Conservation (phyloP, 1,139 yeast species). For the Blastobotrys persicus region DNA sequence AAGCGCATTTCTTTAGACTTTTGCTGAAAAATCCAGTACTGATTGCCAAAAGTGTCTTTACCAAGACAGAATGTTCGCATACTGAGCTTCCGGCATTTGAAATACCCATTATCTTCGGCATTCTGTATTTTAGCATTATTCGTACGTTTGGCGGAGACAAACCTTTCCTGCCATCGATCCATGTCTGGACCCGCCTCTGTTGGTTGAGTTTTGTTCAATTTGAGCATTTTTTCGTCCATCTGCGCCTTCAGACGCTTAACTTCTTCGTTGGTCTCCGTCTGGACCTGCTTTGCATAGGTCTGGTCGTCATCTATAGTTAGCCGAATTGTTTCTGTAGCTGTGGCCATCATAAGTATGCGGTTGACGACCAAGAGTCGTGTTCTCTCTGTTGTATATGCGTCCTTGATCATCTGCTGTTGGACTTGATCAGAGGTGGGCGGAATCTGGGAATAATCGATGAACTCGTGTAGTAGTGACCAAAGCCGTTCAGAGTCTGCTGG, state of each 20-base stretch:
- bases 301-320: constrained; percentile 34
- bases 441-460: constrained; percentile 22
- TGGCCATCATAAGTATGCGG: constrained; percentile 30
- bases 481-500: constrained; percentile 33
- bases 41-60: constrained; percentile 36
- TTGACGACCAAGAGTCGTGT: constrained; percentile 27
- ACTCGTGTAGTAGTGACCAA: constrained; percentile 33
- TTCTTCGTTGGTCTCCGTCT: constrained; percentile 29
- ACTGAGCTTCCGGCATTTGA: constrained; percentile 30
- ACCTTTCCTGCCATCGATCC: constrained; percentile 27
- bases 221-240: constrained; percentile 30
- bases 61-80: constrained; percentile 38
- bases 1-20: constrained; percentile 29
- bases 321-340: constrained; percentile 37
- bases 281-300: constrained; percentile 30
- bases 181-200: constrained; percentile 17
- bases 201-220: constrained; percentile 29
- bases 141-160: constrained; percentile 27
- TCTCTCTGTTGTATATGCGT: constrained; percentile 14
- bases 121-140: constrained; percentile 27
- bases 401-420: constrained; percentile 9
- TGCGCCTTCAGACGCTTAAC: constrained; percentile 27
- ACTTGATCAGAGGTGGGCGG: constrained; percentile 18
- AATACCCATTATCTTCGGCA: constrained; percentile 31
- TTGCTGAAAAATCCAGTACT: constrained; percentile 41